These are phyloP conservation scores for Colletotrichum sp. DNA, from an alignment of 2,329 filamentous ascomycete genomes.

Conservation along the genomic window DNA sequence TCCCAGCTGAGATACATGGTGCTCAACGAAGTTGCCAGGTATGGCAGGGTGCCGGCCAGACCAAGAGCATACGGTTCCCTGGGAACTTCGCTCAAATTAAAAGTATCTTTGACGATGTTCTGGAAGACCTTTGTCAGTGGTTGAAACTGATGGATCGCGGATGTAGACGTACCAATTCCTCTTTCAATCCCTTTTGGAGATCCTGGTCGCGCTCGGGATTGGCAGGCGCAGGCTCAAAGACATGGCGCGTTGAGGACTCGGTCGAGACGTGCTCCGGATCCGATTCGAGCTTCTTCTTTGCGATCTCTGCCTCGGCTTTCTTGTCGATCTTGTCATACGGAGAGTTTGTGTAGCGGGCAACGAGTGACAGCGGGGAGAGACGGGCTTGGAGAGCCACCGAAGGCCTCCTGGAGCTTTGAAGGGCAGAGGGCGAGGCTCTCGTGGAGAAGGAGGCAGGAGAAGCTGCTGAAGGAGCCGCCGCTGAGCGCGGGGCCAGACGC, in stretches of 20 bases:
- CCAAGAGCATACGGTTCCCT: conserved; percentile 72
- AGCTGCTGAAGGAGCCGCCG: not conserved
- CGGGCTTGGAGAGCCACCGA: conserved; percentile 5
- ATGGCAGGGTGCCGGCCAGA: conserved; percentile 82
- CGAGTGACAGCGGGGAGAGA: not conserved
- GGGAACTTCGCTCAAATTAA: conserved; percentile 69
- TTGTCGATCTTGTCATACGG: conserved; percentile 48
- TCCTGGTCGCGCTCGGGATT: conserved; percentile 25
- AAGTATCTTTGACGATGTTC: conserved; percentile 72
- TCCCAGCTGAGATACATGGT: conserved; percentile 86
- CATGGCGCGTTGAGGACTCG: conserved; percentile 59
- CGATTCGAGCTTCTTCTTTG: conserved; percentile 59
- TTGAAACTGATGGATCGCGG: not conserved
- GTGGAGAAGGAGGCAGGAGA: not conserved
- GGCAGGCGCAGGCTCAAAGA: conserved; percentile 45
- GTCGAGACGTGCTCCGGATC: conserved; percentile 66
- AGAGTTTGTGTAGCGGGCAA: conserved; percentile 28
- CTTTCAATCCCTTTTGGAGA: conserved; percentile 40
- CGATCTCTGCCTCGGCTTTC: conserved; percentile 60
- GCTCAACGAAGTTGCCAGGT: conserved; percentile 81
- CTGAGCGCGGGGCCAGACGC: conserved; percentile 24
- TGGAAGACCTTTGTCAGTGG: conserved; percentile 34
- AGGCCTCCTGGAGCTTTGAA: conserved; percentile 12
- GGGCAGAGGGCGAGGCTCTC: not conserved
- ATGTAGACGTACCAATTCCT: conserved; percentile 58